Evolutionary conservation across 1,139 yeast species (phyloP).

Genomic region (Barnettozyma hawaiiensis): DNA sequence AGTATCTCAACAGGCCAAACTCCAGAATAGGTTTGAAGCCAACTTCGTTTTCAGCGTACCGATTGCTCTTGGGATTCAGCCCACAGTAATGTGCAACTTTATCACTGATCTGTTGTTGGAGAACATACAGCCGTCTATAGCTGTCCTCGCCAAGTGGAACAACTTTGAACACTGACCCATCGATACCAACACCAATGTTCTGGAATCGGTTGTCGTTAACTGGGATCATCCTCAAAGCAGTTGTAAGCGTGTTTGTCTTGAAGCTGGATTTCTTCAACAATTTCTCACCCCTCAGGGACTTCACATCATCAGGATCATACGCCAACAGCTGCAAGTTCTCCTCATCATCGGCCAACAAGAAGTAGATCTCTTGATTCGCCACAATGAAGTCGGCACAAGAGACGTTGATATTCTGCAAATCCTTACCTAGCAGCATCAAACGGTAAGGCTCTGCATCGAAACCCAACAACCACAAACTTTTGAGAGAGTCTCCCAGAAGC

Average conservation of each 20-base stretch:
- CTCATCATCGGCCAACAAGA: slow-evolving; percentile 66
- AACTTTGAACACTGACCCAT: slow-evolving; percentile 76
- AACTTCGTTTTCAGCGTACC: slow-evolving; percentile 43
- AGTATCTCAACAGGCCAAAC: slow-evolving; percentile 43
- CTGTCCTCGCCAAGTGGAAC: slow-evolving; percentile 69
- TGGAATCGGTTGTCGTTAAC: slow-evolving; percentile 37
- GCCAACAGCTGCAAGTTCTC: slow-evolving; percentile 70
- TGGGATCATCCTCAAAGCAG: slow-evolving; percentile 54
- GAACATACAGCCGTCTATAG: slow-evolving; percentile 74
- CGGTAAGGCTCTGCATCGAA: slow-evolving; percentile 95
- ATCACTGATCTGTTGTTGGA: slow-evolving; percentile 84
- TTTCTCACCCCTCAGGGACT: slow-evolving; percentile 74
- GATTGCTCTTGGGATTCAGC: slow-evolving; percentile 70
- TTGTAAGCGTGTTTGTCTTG: slow-evolving; percentile 57
- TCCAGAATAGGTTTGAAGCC: slow-evolving; percentile 54
- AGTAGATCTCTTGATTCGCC: slow-evolving; percentile 60
- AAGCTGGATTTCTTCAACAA: slow-evolving; percentile 68
- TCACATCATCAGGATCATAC: slow-evolving; percentile 90
- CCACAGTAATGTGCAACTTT: slow-evolving; percentile 61
- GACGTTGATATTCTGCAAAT: slow-evolving; percentile 57
- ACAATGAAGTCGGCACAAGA: slow-evolving; percentile 63
- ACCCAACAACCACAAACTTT: slow-evolving; percentile 79
- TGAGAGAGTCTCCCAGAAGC: slow-evolving; percentile 72
- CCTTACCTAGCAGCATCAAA: slow-evolving; percentile 75
- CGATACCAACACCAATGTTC: slow-evolving; percentile 63